Evolutionary conservation across 1,284 basidiomycete species (phyloP).

Genomic region (Cutaneotrichosporon dermatis): DNA sequence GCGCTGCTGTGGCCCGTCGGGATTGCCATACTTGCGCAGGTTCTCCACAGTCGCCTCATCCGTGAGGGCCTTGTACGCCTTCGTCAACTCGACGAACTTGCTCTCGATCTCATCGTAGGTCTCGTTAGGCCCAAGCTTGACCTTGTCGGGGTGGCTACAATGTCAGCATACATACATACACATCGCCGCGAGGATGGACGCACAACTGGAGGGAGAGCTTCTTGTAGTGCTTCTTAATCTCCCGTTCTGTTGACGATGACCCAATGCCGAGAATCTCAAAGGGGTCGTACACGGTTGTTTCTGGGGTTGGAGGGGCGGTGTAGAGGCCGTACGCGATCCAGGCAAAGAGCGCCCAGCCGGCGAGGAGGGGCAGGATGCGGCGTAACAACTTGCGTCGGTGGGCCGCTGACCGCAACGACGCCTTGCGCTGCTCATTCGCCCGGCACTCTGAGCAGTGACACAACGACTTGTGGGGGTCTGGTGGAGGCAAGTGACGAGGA

Average conservation of each 20-base stretch:
- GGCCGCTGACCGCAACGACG: conserved; percentile 48
- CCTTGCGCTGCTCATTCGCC: conserved; percentile 15
- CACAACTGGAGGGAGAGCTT: conserved; percentile 85
- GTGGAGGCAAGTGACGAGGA: not conserved
- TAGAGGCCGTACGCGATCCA: conserved; percentile 65
- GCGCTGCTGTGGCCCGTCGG: conserved; percentile 91
- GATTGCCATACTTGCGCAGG: conserved; percentile 86
- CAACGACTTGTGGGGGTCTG: conserved; percentile 31
- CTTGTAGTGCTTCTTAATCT: conserved; percentile 95
- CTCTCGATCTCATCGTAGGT: conserved; percentile 85
- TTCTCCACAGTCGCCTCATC: conserved; percentile 92
- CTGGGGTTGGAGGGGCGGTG: conserved; percentile 54
- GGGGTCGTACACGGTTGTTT: conserved; percentile 81
- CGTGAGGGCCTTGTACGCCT: conserved; percentile 97
- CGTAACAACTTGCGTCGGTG: conserved; percentile 24
- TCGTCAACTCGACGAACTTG: conserved; percentile 89
- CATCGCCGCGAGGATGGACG: conserved; percentile 36
- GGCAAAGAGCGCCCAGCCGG: conserved; percentile 72
- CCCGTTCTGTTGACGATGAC: conserved; percentile 69
- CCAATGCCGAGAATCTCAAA: conserved; percentile 87
- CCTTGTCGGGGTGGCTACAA: conserved; percentile 91
- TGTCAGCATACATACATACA: conserved; percentile 7
- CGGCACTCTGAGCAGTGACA: conserved; percentile 36
- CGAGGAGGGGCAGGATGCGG: conserved; percentile 58
- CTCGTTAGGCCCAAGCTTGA: conserved; percentile 73